Evolutionary conservation across 805 yeast genomes (phyloP).

Genomic region (Starmerella floris): DNA sequence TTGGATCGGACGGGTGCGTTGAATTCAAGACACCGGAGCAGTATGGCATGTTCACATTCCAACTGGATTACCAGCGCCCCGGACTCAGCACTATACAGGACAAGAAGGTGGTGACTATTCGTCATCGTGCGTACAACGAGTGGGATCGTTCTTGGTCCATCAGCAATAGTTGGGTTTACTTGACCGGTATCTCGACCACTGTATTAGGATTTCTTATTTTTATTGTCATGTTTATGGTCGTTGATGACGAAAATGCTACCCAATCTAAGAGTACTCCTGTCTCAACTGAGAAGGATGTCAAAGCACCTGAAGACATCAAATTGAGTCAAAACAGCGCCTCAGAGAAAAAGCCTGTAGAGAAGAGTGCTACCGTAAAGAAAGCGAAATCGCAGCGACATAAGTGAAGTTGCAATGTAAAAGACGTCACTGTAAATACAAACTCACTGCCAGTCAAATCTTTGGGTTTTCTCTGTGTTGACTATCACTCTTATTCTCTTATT

Average conservation of each 20-base stretch:
- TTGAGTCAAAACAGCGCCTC: no score
- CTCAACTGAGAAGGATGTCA: no score
- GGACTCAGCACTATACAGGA: slow-evolving; percentile 61
- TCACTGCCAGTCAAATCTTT: no score
- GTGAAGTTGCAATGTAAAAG: no score
- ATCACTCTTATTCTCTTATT: no score
- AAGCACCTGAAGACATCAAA: no score
- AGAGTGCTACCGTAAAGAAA: no score
- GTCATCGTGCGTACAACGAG: slow-evolving; percentile 94
- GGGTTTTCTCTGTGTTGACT: no score
- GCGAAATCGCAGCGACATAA: no score
- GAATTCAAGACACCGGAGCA: slow-evolving; percentile 77
- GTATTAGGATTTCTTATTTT: slow-evolving; percentile 65
- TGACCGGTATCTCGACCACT: slow-evolving; percentile 57
- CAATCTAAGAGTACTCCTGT: neutral
- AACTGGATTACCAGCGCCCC: slow-evolving; percentile 59
- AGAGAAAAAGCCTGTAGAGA: no score
- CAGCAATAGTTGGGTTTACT: slow-evolving; percentile 83
- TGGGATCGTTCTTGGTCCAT: slow-evolving; percentile 87
- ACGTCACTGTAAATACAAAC: no score
- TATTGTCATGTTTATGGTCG: slow-evolving; percentile 46
- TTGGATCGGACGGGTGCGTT: slow-evolving; percentile 32
- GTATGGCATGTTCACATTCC: slow-evolving; percentile 89
- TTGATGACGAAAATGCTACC: neutral
- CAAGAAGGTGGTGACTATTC: slow-evolving; percentile 59